Evolutionary conservation across 2,329 filamentous ascomycete genomes (phyloP), one percentile per base, ranked within the genome.

Genomic region (Myotisia sp.): DNA sequence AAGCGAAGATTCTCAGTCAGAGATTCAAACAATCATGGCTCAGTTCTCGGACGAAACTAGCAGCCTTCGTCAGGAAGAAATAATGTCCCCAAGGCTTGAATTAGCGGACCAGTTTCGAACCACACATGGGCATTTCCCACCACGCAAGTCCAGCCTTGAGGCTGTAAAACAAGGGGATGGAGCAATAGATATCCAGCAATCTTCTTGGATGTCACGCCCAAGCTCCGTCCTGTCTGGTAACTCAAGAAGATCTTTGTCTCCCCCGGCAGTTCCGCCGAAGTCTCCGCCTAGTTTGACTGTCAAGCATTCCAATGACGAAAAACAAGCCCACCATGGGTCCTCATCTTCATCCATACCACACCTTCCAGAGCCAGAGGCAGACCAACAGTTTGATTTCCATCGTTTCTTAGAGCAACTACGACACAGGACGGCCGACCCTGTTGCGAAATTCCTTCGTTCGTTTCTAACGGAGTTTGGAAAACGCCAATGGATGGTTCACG

Each of bases 401-500:
- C 75, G 90, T 10, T 98, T 98, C 52, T 65, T 98, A 29, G 90
- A 95, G 55, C 90, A 98, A 58, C 66, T 98, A 20, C 79, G 90
- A 40, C 90, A 98, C 59, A 83, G 87, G 44, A 93, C 92, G 38
- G 92, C 90, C n/a, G 92, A 98, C 49, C 90, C 92, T 1, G 87
- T 98, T 2, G 92, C 92, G 4, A 80, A 87, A 43, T 98, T 94
- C 51, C 68, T 98, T 29, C 82, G 92, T 44, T 95, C 90, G 0
- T 98, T 98, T 49, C 63, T 98, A 19, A 76, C 75, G 31, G 92
- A 98, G 55, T 98, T 98, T 58, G 83, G 76, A 22, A 98, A 95
- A 63, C 83, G 86, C 46, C 90, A 95, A 58, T 98, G 90, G 90
- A 92, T 93, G 82, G 90, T 94, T 5, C 90, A 98, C 54, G 90